Conservation (phyloP, 192 early-diverging fungal species). For the Lobulomyces angularis region DNA sequence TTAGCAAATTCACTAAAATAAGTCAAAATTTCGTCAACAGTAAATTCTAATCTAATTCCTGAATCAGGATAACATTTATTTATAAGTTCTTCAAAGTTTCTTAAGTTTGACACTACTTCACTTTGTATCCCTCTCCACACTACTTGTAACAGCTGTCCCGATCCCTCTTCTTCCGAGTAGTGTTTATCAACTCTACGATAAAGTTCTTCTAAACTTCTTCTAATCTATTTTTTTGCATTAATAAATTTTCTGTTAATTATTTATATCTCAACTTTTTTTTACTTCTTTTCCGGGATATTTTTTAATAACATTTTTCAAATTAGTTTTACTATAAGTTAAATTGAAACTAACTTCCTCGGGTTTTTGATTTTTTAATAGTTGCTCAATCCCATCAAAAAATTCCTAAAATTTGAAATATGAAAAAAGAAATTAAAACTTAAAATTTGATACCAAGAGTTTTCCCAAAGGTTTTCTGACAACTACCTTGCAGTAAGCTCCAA, state of each 20-base stretch:
- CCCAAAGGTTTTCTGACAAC: constrained; percentile 80
- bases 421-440: not conserved
- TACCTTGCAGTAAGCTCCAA: constrained; percentile 74
- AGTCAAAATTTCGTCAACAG: constrained; percentile 59
- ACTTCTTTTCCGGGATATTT: constrained; percentile 77
- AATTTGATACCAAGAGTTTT: constrained; percentile 48
- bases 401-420: constrained; percentile 37
- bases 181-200: constrained; percentile 93
- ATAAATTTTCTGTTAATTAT: constrained; percentile 1
- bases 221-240: constrained; percentile 35
- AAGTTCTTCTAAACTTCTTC: constrained; percentile 64
- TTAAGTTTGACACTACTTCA: constrained; percentile 65
- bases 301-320: constrained; percentile 71
- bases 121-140: constrained; percentile 87
- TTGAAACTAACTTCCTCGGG: constrained; percentile 74
- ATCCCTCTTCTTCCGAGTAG: constrained; percentile 58
- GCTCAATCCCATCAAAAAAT: constrained; percentile 95
- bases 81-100: constrained; percentile 73
- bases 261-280: constrained; percentile 17
- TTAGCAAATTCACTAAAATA: constrained; percentile 61
- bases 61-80: constrained; percentile 75
- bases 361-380: constrained; percentile 57
- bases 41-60: constrained; percentile 72
- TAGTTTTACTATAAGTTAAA: constrained; percentile 68
- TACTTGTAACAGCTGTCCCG: constrained; percentile 63